These are phyloP conservation scores for Puccinia coronata DNA, from an alignment of 1,284 basidiomycete genomes.

Conservation along the genomic window DNA sequence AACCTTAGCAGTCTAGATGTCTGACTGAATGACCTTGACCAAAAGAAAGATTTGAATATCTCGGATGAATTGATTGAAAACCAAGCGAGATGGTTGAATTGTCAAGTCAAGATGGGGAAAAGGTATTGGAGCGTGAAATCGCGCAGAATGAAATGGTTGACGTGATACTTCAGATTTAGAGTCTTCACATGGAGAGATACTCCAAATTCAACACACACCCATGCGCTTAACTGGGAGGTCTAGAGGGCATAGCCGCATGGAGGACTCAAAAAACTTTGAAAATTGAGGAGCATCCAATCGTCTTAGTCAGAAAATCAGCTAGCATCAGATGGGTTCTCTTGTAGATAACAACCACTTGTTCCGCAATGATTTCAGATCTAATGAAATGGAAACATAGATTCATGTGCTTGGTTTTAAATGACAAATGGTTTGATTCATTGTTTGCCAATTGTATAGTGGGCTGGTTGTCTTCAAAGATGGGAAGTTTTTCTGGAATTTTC, in stretches of 20 bases:
- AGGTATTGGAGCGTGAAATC: too few relatives aligned
- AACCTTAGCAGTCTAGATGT: too few relatives aligned
- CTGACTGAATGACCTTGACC: too few relatives aligned
- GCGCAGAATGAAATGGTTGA: too few relatives aligned
- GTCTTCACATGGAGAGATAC: too few relatives aligned
- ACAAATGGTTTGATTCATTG: not conserved
- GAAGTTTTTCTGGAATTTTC: not conserved
- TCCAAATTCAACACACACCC: slow-evolving; percentile 12
- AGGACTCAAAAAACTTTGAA: not conserved
- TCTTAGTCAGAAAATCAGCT: slow-evolving; percentile 62
- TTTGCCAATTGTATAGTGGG: not conserved
- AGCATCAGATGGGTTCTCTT: slow-evolving; percentile 57
- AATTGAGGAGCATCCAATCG: slow-evolving; percentile 54
- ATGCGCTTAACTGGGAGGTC: not conserved
- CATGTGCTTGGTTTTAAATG: slow-evolving; percentile 4
- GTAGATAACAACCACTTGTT: slow-evolving; percentile 53
- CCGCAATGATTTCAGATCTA: not conserved
- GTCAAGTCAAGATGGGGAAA: too few relatives aligned
- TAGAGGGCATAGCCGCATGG: not conserved
- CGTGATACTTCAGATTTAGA: too few relatives aligned
- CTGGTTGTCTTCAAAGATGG: slow-evolving; percentile 9
- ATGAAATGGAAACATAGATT: slow-evolving; percentile 9
- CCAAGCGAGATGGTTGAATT: too few relatives aligned
- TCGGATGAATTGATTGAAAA: too few relatives aligned
- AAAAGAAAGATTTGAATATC: too few relatives aligned